phyloP scores from a whole-genome alignment of 441 rosid genomes.

The Gossypium trilobum region DNA sequence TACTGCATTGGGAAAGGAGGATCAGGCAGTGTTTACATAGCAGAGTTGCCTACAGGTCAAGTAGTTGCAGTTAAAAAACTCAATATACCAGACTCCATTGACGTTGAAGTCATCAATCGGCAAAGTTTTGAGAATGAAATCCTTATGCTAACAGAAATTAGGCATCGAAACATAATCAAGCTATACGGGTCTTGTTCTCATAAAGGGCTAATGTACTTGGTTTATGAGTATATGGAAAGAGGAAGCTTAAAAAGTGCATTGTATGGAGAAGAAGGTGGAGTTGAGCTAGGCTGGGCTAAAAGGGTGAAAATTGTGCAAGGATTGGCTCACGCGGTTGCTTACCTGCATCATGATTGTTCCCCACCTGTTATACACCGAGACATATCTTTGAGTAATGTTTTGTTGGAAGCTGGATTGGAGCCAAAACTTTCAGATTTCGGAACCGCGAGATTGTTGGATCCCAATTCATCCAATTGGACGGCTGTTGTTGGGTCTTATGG shows the following conservation, averaged over 20 bases:
- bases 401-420: conserved; percentile 44
- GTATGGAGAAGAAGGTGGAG: conserved; percentile 24
- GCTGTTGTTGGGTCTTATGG: conserved; percentile 50
- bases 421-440: conserved; percentile 56
- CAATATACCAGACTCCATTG: conserved; percentile 26
- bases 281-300: conserved; percentile 35
- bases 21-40: conserved; percentile 53
- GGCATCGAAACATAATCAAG: conserved; percentile 61
- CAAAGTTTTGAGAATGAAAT: conserved; percentile 56
- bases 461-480: conserved; percentile 52
- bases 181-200: conserved; percentile 45
- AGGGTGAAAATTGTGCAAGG: conserved; percentile 46
- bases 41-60: conserved; percentile 34
- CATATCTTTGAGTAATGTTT: conserved; percentile 38
- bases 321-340: conserved; percentile 55
- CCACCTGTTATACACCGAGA: conserved; percentile 52
- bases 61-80: conserved; percentile 51
- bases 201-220: conserved; percentile 38
- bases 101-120: conserved; percentile 28
- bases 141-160: conserved; percentile 34
- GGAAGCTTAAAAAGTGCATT: conserved; percentile 43
- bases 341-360: conserved; percentile 56
- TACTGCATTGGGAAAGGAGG: conserved; percentile 62
- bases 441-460: conserved; percentile 42
- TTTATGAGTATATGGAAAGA: conserved; percentile 43